These are phyloP conservation scores for Tremella mesenterica DNA, from an alignment of 768 basidiomycete genomes.

Conservation along the genomic window DNA sequence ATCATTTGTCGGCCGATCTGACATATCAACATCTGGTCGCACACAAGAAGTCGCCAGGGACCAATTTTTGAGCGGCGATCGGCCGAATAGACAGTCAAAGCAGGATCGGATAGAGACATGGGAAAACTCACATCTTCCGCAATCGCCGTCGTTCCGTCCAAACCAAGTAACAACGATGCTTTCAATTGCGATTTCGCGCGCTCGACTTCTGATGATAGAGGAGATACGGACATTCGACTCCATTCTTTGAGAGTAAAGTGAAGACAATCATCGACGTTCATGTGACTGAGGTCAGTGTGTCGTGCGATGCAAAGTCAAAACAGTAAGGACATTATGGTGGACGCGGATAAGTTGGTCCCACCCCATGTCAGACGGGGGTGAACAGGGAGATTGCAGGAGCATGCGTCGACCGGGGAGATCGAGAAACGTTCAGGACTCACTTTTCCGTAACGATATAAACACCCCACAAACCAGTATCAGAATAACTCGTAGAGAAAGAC, in stretches of 20 bases:
- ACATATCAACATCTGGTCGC: background rate
- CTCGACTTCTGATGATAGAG: constrained; percentile 80
- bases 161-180: constrained; percentile 75
- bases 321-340: no score
- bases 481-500: constrained; percentile 98
- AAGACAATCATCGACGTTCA: constrained; percentile 94
- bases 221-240: constrained; percentile 85
- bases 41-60: no score
- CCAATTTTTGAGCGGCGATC: no score
- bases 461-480: constrained; percentile 97
- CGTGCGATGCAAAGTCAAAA: background rate
- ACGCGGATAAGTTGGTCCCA: no score
- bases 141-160: constrained; percentile 93
- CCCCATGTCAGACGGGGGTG: no score
- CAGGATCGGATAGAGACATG: no score
- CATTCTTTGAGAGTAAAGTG: constrained; percentile 83
- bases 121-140: constrained; percentile 64
- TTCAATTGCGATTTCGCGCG: constrained; percentile 98
- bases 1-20: constrained; percentile 90
- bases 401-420: no score
- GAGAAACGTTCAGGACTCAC: no score
- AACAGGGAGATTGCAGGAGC: no score
- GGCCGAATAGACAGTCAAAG: no score
- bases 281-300: constrained; percentile 45
- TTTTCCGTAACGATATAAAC: constrained; percentile 96